Base-by-base conservation (phyloP, 1,284 basidiomycete species). In the Fomitopsis palustris region DNA sequence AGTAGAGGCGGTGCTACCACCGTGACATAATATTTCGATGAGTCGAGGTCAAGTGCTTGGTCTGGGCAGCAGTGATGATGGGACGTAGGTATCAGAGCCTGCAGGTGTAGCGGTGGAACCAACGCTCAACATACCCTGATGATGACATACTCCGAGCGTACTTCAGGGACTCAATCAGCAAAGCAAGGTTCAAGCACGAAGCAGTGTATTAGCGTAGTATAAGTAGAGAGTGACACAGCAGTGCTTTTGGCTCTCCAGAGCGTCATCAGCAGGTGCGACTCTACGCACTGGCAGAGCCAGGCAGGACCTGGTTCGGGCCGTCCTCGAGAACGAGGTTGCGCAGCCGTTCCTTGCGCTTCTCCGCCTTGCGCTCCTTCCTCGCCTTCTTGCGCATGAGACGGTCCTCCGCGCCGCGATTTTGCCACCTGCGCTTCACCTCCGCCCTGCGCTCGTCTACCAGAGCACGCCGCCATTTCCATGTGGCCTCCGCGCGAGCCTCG, bases 301-400 rank as follows among this genome's bases (percentile, higher is more conserved):
- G 90, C 61, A 90, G 74, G 59, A 87, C 73, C 68, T 92, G 90
- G 77, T 92, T 92, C 41, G 79, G 75, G 55, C 81, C 83, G 27
- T 81, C 79, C 65, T 76, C 74, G 63, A 92, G 77, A 39, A 82
- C 80, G 70, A 93, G 68, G 56, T 81, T 78, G 14, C 81, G 84
- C 66, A 93, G 76, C 61, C 81, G 83, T 69, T 82, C 80, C 60
- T 81, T 81, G 69, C 82, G 78, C 72, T 81, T 86, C 56, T 74
- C 70, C 64, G 81, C 80, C 70, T 89, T 90, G 76, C 82, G 83
- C 59, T 75, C 78, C 74, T 81, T 85, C 68, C 86, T 72, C 56
- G 64, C 79, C 49, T 72, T 78, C 66, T 77, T 81, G 64, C 74
- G 65, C 58, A 64, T 56, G 60, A 74, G 53, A 38, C 69, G 65